Base-by-base conservation (phyloP, 768 basidiomycete species). In the Mycena haematopus region DNA sequence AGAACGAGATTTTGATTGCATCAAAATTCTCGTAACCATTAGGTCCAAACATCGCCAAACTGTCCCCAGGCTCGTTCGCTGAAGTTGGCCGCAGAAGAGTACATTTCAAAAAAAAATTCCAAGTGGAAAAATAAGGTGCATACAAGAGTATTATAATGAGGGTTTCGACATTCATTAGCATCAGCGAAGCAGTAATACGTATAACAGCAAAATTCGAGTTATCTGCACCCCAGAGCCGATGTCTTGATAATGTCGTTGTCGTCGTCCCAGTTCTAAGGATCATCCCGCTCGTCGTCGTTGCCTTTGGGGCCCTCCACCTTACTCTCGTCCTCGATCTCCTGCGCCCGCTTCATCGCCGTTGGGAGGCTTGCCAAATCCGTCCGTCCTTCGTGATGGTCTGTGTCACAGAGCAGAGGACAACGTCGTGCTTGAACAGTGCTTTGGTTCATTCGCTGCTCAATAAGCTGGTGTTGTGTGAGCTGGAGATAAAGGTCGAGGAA, bases 311-410 rank as follows among this genome's bases (percentile, higher is more conserved):
- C 97, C 70, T 99, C 97, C 8, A 99, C 92, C 69, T 99, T 96
- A 69, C 92, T 91, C 76, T 99, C 95, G 59, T 98, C 95, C 71
- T 96, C 89, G 56, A 99, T 95, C 71, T 98, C 92, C 69, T 95
- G 78, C 78, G 1, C 76, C 84, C 19, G 77, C 78, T 38, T 89
- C 89, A 6, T 88, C 84, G 15, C 71, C 73, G 24, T 98, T 95
- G 6, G 86, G 84, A 1, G 97, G 96, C 69, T 90, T 87, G 76
- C 97, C 99, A 78, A 98, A 99, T 4, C 97, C 97, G n/a, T n/a
- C n/a, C n/a, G 73, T 96, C 85, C 45, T 84, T 86, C 5, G 91
- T 86, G 9, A 99, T 76, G 13, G 87, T 87, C 44, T 84, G 82
- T 68, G 95, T 79, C 29, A 93, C 79, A 21, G 89, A 87, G 70